Base-by-base conservation (phyloP, 345 rosid genomes). In the Pistacia integerrima region DNA sequence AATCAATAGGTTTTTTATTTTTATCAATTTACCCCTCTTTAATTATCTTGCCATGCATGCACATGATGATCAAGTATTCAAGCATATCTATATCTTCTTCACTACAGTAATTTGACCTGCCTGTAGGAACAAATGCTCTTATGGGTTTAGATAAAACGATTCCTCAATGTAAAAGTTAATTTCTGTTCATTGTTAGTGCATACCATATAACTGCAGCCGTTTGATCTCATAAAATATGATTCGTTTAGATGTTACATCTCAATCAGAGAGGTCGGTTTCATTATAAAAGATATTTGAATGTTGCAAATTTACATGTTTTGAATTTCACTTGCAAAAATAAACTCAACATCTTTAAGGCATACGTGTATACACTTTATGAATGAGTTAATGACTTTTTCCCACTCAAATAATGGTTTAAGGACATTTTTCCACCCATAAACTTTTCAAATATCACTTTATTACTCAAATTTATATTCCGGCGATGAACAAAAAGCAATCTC, bases 51-150 rank as follows among this genome's bases (percentile, higher is more conserved):
- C 57, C 57, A 54, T 41, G 9, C 46, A 0, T 41, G 1, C 8
- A 7, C 46, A 41, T 41, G 46, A 41, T 7, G 46, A 33, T 64
- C 14, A 64, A 64, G 49, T 30, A 30, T 64, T 48, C 20, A 72
- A 38, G 4, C 2, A 16, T 46, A 60, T 3, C 69, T 2, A 59
- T 68, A 56, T 64, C 67, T 4, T 70, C 28, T 12, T 11, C 48
- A 17, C 25, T 0, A 30, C 16, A 28, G 46, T 46, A 44, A n/a
- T 11, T 61, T 59, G 41, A 52, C 33, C 0, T 13, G 17, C 1
- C 17, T 54, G 8, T 4, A 51, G 63, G 77, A 64, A 64, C 70
- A 74, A 74, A 74, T 64, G 11, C 77, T 61, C 16, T 74, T 48
- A 35, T 69, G 49, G 13, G 20, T 51, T 64, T 35, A 64, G 77